A percentile compares a stretch with the other conserved stretches of the same genome.
phyloP scores from a whole-genome alignment of 257 asterid species.

The Solanum rostratum region DNA sequence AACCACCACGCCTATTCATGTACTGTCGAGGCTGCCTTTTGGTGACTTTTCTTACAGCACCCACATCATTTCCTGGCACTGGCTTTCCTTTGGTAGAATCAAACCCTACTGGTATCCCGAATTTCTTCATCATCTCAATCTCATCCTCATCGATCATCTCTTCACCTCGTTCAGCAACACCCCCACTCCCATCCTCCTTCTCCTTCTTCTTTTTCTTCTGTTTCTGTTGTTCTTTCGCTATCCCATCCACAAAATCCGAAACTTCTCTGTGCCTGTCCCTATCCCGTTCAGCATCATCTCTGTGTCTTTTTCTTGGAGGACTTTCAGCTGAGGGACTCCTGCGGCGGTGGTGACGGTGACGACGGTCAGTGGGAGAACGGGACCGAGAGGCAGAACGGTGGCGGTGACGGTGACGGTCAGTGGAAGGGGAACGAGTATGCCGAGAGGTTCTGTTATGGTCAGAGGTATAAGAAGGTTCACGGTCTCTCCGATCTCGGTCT shows the following conservation, averaged over 20 bases:
- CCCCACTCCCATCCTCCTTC: conserved; percentile 20
- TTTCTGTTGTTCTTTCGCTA: conserved; percentile 29
- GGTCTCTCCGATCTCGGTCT: not conserved
- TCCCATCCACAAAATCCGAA: conserved; percentile 24
- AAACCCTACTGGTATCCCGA: conserved; percentile 85
- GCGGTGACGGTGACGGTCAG: conserved; percentile 36
- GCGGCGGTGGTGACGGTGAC: conserved; percentile 43
- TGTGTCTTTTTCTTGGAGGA: conserved; percentile 71
- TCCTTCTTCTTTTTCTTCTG: conserved; percentile 16
- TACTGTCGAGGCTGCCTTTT: conserved; percentile 98
- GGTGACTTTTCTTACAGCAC: conserved; percentile 87
- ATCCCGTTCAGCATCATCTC: conserved; percentile 23
- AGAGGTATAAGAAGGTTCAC: conserved; percentile 26
- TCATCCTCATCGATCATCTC: conserved; percentile 67
- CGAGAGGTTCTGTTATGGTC: conserved; percentile 56
- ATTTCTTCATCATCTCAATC: conserved; percentile 90
- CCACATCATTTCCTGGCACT: conserved; percentile 78
- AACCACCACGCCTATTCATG: conserved; percentile 99
- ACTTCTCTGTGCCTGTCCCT: not conserved
- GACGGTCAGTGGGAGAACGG: conserved; percentile 67
- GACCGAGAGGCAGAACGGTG: conserved; percentile 41
- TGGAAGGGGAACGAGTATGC: conserved; percentile 80
- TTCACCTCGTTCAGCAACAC: conserved; percentile 15
- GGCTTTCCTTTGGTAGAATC: conserved; percentile 94
- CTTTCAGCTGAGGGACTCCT: conserved; percentile 43